These are phyloP conservation scores for Trichoderma arundinaceum DNA, from an alignment of 2,329 filamentous ascomycete genomes.

Conservation along the genomic window DNA sequence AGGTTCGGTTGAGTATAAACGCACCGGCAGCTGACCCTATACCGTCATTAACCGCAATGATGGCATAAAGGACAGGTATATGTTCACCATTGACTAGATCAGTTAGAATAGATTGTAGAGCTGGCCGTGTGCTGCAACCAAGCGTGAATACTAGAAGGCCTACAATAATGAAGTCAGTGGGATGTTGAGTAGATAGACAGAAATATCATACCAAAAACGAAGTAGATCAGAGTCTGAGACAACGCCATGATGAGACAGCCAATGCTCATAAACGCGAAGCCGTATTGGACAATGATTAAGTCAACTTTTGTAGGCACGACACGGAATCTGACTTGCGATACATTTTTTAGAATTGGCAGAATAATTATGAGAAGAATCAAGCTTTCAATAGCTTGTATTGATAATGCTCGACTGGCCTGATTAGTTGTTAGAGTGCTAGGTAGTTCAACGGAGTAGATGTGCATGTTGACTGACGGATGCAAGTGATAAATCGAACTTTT, in stretches of 20 bases:
- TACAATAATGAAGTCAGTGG: constrained; percentile 1
- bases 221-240: constrained; percentile 7
- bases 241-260: constrained; percentile 21
- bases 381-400: constrained; percentile 20
- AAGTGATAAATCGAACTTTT: constrained; percentile 19
- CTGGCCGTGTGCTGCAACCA: constrained; percentile 21
- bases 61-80: constrained; percentile 13
- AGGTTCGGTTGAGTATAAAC: constrained; percentile 20
- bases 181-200: neutral
- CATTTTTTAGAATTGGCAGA: constrained; percentile 13
- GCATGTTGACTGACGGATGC: constrained; percentile 6
- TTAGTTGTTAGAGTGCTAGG: neutral
- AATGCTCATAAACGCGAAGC: constrained; percentile 11
- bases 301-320: constrained; percentile 7
- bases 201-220: neutral
- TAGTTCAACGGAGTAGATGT: neutral
- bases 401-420: constrained; percentile 13
- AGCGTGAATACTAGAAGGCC: constrained; percentile 18
- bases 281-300: constrained; percentile 6
- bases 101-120: constrained; percentile 18
- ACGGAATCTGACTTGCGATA: constrained; percentile 7
- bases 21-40: constrained; percentile 23
- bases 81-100: constrained; percentile 13
- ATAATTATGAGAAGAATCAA: constrained; percentile 11
- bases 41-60: constrained; percentile 18